Evolutionary conservation across 441 rosid species (phyloP), one percentile per base, ranked within the genome.

Genomic region (Jatropha podagrica): DNA sequence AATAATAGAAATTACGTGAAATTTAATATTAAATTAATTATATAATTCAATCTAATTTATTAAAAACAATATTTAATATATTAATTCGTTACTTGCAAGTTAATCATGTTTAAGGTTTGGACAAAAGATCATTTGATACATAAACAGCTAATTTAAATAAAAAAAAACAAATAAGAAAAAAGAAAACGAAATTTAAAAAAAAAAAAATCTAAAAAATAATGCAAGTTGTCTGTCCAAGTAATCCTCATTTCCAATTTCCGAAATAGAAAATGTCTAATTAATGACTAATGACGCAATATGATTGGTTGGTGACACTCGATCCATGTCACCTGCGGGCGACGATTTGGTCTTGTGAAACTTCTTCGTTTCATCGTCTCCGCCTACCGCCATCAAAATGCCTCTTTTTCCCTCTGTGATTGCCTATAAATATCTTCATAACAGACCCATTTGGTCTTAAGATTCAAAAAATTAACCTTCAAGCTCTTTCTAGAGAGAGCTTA

Each of bases 301-400:
- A 60, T 27, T 61, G 65, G 65, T 61, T 32, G 41, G 41, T 61
- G 65, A 61, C 40, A 66, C 9, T 13, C 17, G 7, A 41, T 5
- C 0, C 32, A 44, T 32, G 27, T 66, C 69, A 41, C 32, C 52
- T 2, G 32, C 54, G 32, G 46, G 37, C 18, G 42, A 44, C 7
- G 9, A 10, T 11, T 4, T 10, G 66, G 1, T 18, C 32, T 4
- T 5, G 32, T 18, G 76, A 61, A 64, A 73, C 23, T 76, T 76
- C 79, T 13, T 71, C 74, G 88, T 75, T 62, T 64, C 86, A 56
- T 73, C 72, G 3, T 73, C 69, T 56, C 56, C 56, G 20, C 58
- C 20, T 17, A 77, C 46, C 69, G 51, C 68, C 80, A 10, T 76
- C 78, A 60, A 80, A 64, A 49, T 77, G 42, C 75, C 68, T 76